Percentiles rank a stretch among this genome's conserved stretches.
phyloP scores from a whole-genome alignment of 2,329 filamentous ascomycete genomes.

The Pseudopyrenochaeta lycopersici region DNA sequence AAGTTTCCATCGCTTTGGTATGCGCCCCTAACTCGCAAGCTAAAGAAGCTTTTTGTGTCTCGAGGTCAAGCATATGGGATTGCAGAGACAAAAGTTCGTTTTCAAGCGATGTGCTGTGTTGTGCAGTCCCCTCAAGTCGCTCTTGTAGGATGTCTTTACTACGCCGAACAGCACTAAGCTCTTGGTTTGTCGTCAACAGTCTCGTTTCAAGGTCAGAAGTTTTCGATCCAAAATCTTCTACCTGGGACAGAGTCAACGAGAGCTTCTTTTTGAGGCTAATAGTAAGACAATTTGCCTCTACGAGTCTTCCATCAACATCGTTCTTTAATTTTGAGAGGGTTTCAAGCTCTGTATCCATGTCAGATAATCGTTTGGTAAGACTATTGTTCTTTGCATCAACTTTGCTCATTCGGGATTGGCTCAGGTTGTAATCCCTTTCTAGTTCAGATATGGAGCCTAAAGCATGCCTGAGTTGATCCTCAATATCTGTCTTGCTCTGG shows the following conservation, averaged over 20 bases:
- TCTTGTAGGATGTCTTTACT: slow-evolving; percentile 18
- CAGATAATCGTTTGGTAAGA: slow-evolving; percentile 18
- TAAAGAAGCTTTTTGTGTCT: slow-evolving; percentile 29
- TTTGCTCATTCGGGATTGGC: slow-evolving; percentile 16
- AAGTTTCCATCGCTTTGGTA: slow-evolving; percentile 19
- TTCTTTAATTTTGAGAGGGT: slow-evolving; percentile 21
- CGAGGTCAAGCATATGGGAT: slow-evolving; percentile 20
- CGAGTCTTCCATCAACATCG: slow-evolving; percentile 17
- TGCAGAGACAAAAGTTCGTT: slow-evolving; percentile 22
- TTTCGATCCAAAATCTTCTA: slow-evolving; percentile 14
- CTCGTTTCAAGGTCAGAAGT: slow-evolving; percentile 10
- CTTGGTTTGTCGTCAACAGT: slow-evolving; percentile 4
- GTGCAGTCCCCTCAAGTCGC: slow-evolving; percentile 15
- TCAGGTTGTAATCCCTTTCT: slow-evolving; percentile 23
- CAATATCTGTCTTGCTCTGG: slow-evolving; percentile 7
- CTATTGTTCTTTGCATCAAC: slow-evolving; percentile 20
- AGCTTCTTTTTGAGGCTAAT: slow-evolving; percentile 17
- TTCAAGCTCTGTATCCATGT: slow-evolving; percentile 18
- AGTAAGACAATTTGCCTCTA: slow-evolving; percentile 3
- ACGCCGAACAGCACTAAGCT: slow-evolving; percentile 21
- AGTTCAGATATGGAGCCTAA: slow-evolving; percentile 20
- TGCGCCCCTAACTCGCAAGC: slow-evolving; percentile 20
- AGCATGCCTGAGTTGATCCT: slow-evolving; percentile 1
- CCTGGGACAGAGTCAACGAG: slow-evolving; percentile 8
- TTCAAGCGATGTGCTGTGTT: slow-evolving; percentile 18